Evolutionary conservation across 2,329 filamentous ascomycete species (phyloP).

Genomic region (Arthroderma uncinatum): DNA sequence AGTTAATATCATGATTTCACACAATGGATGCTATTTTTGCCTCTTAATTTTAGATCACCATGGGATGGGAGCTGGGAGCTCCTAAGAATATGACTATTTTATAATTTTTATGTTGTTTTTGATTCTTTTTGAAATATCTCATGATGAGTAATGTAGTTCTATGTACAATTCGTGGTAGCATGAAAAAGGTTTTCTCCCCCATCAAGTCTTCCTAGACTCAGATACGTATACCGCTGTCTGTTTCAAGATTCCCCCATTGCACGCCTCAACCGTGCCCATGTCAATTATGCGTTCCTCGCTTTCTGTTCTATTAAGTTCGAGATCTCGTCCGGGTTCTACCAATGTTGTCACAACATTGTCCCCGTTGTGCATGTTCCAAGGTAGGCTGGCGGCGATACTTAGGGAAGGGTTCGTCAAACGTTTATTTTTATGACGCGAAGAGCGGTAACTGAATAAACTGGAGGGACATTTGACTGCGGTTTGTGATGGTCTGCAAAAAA

Average conservation of each 20-base stretch:
- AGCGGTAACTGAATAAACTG: not conserved
- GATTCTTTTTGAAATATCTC: not conserved
- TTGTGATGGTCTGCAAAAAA: constrained; percentile 1
- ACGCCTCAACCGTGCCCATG: not conserved
- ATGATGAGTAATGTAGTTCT: not conserved
- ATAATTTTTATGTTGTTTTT: not conserved
- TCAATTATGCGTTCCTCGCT: constrained; percentile 9
- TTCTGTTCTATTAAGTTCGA: constrained; percentile 6
- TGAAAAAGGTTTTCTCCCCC: not conserved
- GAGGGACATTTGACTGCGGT: not conserved
- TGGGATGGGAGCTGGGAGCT: not conserved
- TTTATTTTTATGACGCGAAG: not conserved
- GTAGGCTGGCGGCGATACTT: not conserved
- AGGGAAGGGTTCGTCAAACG: not conserved
- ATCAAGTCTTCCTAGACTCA: not conserved
- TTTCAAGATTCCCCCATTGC: constrained; percentile 7
- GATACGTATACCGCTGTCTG: constrained; percentile 9
- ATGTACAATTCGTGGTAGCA: not conserved
- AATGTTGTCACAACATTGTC: constrained; percentile 9
- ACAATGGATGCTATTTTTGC: too few relatives aligned
- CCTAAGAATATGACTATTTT: not conserved
- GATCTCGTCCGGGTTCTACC: constrained; percentile 3
- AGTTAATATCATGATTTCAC: too few relatives aligned
- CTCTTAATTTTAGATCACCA: too few relatives aligned
- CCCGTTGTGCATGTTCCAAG: constrained; percentile 8